A percentile compares a stretch with the other conserved stretches of the same genome.
These are phyloP conservation scores for Tricholoma bakamatsutake DNA, from an alignment of 768 basidiomycete species.

Conservation along the genomic window DNA sequence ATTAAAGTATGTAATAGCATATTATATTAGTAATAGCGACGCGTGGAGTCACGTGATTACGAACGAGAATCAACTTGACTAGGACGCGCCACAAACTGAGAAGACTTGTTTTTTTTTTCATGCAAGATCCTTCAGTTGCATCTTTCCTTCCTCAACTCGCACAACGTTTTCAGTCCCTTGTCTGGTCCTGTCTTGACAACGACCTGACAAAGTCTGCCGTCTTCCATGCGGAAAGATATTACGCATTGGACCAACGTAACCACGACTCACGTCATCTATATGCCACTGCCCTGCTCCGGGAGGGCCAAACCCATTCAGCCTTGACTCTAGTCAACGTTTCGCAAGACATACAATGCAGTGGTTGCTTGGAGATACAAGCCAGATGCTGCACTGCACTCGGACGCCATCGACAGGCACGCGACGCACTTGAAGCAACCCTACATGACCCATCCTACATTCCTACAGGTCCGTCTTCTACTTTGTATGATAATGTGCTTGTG, in stretches of 20 bases:
- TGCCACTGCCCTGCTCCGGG: constrained; percentile 67
- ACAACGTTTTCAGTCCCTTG: constrained; percentile 63
- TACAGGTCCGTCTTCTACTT: constrained; percentile 41
- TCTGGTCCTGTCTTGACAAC: constrained; percentile 83
- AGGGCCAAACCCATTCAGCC: constrained; percentile 71
- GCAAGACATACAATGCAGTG: constrained; percentile 55
- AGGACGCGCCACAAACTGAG: constrained; percentile 7
- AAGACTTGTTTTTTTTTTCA: not conserved
- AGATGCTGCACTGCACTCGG: constrained; percentile 69
- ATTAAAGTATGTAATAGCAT: constrained; percentile 31
- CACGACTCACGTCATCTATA: constrained; percentile 85
- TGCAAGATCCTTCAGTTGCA: constrained; percentile 37
- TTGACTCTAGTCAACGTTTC: constrained; percentile 61
- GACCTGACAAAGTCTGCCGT: constrained; percentile 75
- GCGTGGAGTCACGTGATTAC: constrained; percentile 19
- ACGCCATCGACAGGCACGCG: constrained; percentile 70
- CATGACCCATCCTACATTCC: constrained; percentile 46
- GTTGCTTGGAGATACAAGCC: constrained; percentile 76
- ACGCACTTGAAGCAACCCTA: constrained; percentile 60
- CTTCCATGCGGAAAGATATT: constrained; percentile 87
- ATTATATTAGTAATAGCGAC: constrained; percentile 2
- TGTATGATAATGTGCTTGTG: constrained; percentile 2
- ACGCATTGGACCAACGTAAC: constrained; percentile 58
- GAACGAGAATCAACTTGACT: constrained; percentile 16
- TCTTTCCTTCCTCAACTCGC: constrained; percentile 51